A percentile compares a stretch with the other conserved stretches of the same genome.
Evolutionary conservation across 768 basidiomycete genomes (phyloP).

Genomic region (Mycena galericulata): DNA sequence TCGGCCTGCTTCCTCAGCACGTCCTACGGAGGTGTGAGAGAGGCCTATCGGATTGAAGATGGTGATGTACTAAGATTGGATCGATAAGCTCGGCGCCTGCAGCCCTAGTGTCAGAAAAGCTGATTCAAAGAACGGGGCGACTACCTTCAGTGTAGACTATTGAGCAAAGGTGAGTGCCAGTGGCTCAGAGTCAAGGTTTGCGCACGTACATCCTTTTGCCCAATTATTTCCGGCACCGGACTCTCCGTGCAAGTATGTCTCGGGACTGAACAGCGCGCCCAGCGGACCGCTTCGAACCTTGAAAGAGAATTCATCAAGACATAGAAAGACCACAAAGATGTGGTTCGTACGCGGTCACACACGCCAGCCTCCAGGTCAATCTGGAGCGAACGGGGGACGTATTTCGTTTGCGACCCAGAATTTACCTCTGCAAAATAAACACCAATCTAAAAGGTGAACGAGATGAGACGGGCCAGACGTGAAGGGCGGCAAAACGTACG

Average conservation of each 20-base stretch:
- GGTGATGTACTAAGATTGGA: constrained; percentile 67
- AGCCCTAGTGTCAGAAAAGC: neutral
- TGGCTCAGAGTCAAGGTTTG: neutral
- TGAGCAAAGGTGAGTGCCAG: constrained; percentile 35
- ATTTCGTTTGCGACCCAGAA: constrained; percentile 66
- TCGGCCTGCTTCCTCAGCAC: constrained; percentile 86
- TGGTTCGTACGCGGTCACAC: constrained; percentile 71
- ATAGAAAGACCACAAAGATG: neutral
- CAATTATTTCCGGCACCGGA: constrained; percentile 91
- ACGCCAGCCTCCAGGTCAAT: constrained; percentile 93
- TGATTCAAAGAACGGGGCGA: constrained; percentile 27
- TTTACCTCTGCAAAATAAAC: constrained; percentile 87
- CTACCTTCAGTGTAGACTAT: constrained; percentile 90
- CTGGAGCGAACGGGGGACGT: constrained; percentile 91
- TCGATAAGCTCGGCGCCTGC: constrained; percentile 93
- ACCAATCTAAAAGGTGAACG: constrained; percentile 61
- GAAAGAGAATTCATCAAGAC: neutral
- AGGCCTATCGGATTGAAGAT: neutral
- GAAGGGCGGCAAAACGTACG: constrained; percentile 54
- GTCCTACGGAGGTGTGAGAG: constrained; percentile 57
- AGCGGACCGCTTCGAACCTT: constrained; percentile 77
- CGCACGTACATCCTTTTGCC: constrained; percentile 91
- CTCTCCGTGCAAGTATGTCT: constrained; percentile 79
- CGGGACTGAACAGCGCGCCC: constrained; percentile 86
- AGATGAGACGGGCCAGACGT: constrained; percentile 8